Percentiles rank a stretch among this genome's conserved stretches.
Conservation (phyloP, 768 basidiomycete genomes). For the Cantharellus anzutake region DNA sequence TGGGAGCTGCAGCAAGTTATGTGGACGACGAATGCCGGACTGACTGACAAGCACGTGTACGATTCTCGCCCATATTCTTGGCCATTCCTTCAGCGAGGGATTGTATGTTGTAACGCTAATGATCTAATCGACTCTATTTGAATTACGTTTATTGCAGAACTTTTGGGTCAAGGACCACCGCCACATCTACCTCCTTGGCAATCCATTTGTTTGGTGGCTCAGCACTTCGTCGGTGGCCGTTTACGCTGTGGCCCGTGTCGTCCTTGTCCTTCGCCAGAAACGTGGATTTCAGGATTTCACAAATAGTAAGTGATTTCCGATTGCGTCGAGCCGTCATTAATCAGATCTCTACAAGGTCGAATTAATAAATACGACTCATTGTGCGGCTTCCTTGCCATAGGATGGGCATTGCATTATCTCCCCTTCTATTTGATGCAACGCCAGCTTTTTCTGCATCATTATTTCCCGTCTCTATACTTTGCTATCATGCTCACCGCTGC, state of each 20-base stretch:
- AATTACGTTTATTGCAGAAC: slow-evolving; percentile 33
- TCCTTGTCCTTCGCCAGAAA: slow-evolving; percentile 76
- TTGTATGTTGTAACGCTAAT: slow-evolving; percentile 33
- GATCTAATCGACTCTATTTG: background rate
- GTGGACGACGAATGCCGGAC: slow-evolving; percentile 92
- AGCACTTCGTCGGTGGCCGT: slow-evolving; percentile 49
- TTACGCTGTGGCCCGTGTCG: slow-evolving; percentile 50
- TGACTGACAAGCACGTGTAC: slow-evolving; percentile 86
- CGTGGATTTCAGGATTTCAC: slow-evolving; percentile 86
- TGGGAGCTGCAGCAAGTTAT: slow-evolving; percentile 81
- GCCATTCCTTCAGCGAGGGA: slow-evolving; percentile 84
- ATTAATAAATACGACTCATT: slow-evolving; percentile 82
- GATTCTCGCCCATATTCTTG: slow-evolving; percentile 87
- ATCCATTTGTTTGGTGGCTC: slow-evolving; percentile 84
- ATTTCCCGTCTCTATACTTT: slow-evolving; percentile 92
- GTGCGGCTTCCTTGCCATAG: slow-evolving; percentile 80
- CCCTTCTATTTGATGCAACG: slow-evolving; percentile 97
- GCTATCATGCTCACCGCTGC: slow-evolving; percentile 60
- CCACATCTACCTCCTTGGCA: slow-evolving; percentile 91
- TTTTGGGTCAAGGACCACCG: slow-evolving; percentile 97
- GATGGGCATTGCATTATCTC: slow-evolving; percentile 85
- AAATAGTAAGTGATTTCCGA: slow-evolving; percentile 39
- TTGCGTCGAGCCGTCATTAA: background rate
- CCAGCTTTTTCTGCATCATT: slow-evolving; percentile 95
- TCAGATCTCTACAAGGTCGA: slow-evolving; percentile 33